A percentile compares a stretch with the other conserved stretches of the same genome.
These are phyloP conservation scores for Mercurialis annua DNA, from an alignment of 345 rosid genomes.

Conservation along the genomic window DNA sequence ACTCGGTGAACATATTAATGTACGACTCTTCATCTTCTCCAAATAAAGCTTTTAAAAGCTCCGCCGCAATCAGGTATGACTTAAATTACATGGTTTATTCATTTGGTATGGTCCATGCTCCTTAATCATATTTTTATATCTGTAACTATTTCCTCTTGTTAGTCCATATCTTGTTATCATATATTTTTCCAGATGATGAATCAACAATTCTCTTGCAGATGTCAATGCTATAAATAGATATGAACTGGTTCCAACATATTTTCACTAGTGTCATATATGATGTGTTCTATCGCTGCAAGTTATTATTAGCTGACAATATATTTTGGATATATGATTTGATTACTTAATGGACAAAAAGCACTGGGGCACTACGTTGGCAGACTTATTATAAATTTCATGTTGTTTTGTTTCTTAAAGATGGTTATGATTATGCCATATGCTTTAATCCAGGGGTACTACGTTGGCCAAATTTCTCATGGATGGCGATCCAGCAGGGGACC, in stretches of 20 bases:
- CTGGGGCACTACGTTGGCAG: not conserved
- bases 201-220: not conserved
- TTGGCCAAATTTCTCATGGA: constrained; percentile 30
- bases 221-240: not conserved
- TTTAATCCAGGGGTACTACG: constrained; percentile 18
- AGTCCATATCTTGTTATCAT: not conserved
- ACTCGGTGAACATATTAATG: not conserved
- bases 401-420: not conserved
- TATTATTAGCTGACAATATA: not conserved
- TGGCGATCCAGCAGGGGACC: constrained; percentile 29
- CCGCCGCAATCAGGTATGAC: constrained; percentile 15
- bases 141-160: not conserved
- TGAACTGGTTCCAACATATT: not conserved
- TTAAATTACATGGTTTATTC: not conserved
- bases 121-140: not conserved
- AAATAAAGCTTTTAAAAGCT: constrained; percentile 1
- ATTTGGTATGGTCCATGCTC: not conserved
- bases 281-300: not conserved
- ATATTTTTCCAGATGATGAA: not conserved
- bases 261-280: not conserved
- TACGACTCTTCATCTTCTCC: not conserved
- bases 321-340: not conserved
- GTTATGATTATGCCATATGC: not conserved
- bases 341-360: not conserved
- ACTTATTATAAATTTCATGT: not conserved